phyloP scores from a whole-genome alignment of 352 stramenopile species.

The Phytophthora sojae region DNA sequence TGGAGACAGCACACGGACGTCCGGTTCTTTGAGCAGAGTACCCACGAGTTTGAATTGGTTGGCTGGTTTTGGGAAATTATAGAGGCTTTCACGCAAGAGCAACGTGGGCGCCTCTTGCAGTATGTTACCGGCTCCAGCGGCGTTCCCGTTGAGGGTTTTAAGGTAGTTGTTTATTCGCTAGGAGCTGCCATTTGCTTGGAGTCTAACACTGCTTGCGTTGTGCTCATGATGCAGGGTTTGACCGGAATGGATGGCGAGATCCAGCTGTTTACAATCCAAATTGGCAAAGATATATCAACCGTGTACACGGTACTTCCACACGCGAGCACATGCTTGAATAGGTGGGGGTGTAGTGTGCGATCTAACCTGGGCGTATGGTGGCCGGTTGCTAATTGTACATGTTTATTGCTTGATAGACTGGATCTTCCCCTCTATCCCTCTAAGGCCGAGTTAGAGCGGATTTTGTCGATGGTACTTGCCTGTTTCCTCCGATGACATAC shows the following conservation, averaged over 20 bases:
- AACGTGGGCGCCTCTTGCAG: slow-evolving; percentile 77
- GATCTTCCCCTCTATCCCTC: slow-evolving; percentile 80
- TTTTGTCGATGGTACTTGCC: slow-evolving; percentile 88
- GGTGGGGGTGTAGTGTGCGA: slow-evolving; percentile 32
- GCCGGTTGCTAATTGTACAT: slow-evolving; percentile 4
- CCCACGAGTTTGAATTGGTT: slow-evolving; percentile 53
- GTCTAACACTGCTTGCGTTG: not conserved
- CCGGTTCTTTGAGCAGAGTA: slow-evolving; percentile 45
- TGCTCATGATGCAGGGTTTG: slow-evolving; percentile 45
- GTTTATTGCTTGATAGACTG: slow-evolving; percentile 46
- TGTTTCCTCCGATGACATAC: not conserved
- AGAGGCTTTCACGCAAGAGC: slow-evolving; percentile 61
- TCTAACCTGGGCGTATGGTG: not conserved
- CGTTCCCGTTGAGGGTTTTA: slow-evolving; percentile 85
- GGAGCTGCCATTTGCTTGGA: not conserved
- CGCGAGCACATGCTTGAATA: slow-evolving; percentile 86
- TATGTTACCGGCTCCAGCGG: slow-evolving; percentile 86
- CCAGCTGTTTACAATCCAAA: slow-evolving; percentile 79
- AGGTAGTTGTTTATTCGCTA: slow-evolving; percentile 22
- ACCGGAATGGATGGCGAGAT: slow-evolving; percentile 81
- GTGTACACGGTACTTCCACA: slow-evolving; percentile 71
- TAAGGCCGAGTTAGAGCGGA: slow-evolving; percentile 93
- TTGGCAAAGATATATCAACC: slow-evolving; percentile 51
- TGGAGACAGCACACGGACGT: slow-evolving; percentile 85
- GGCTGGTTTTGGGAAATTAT: slow-evolving; percentile 88